Base-by-base conservation (phyloP, 768 basidiomycete species). In the Sutorius australiensis region DNA sequence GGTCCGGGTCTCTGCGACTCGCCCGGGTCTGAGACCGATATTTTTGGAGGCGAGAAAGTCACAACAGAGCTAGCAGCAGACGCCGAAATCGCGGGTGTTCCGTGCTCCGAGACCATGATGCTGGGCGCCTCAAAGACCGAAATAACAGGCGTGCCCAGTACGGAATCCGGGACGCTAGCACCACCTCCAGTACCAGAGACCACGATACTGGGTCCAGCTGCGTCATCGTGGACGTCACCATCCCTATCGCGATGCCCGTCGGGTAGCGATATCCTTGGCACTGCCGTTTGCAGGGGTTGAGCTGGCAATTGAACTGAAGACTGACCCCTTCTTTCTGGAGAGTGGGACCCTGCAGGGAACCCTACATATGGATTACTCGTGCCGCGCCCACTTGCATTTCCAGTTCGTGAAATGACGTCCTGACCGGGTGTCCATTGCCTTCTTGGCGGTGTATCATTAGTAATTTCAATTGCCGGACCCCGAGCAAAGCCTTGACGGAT, bases 251-350 rank as follows among this genome's bases (percentile, higher is more conserved):
- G 52, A 12, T 41, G 54, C 37, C 37, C 49, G 48, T 53, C 50
- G 5, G 75, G 66, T 56, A 73, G 65, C 16, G 72, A 65, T 48
- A 76, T 75, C 56, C 65, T 77, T n/a, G 77, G 75, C 33, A 82
- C 74, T 60, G 77, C 71, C 5, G 76, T 71, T 39, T 28, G 60
- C 32, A 39, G 34, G 13, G 46, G 7, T n/a, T 39, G 63, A 33
- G 42, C 30, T 1, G 43, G 53, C 34, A 48, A 44, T 33, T 54
- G 53, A 6, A 48, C 32, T 21, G 41, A 32, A 41, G 49, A 42
- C 17, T 37, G 54, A 30, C 19, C 53, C 59, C 48, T 54, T 51
- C 59, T 51, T 48, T 56, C 59, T 4, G 61, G 63, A 32, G 64
- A 64, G 27, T 45, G 51, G 9, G 59, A 61, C 24, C 45, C 39